A percentile compares a stretch with the other conserved stretches of the same genome.
Evolutionary conservation across 2,329 filamentous ascomycete species (phyloP).

Genomic region (Sclerotinia sclerotiorum): DNA sequence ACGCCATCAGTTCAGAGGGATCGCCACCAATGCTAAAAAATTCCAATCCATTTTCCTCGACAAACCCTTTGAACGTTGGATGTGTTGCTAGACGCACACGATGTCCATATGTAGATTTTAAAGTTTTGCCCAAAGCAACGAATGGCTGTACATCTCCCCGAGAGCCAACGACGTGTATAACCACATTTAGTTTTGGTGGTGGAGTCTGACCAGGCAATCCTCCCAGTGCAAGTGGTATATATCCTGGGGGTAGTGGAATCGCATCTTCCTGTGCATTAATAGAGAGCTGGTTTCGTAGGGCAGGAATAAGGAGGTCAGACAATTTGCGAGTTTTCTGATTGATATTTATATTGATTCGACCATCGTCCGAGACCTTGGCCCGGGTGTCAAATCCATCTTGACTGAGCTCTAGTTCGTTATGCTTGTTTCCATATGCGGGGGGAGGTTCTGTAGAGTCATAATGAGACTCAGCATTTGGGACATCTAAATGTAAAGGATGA

Average conservation of each 20-base stretch:
- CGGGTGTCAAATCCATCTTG: constrained; percentile 64
- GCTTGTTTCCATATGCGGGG: constrained; percentile 59
- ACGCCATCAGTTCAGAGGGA: constrained; percentile 75
- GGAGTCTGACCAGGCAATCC: constrained; percentile 60
- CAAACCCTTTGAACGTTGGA: constrained; percentile 64
- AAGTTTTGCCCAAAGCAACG: constrained; percentile 63
- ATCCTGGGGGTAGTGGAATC: constrained; percentile 60
- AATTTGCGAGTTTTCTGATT: constrained; percentile 67
- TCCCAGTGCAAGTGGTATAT: constrained; percentile 71
- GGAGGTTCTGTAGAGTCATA: constrained; percentile 40
- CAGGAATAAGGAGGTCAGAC: constrained; percentile 65
- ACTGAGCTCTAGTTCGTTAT: constrained; percentile 57
- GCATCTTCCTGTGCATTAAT: constrained; percentile 48
- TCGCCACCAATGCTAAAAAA: constrained; percentile 78
- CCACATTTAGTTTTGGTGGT: constrained; percentile 64
- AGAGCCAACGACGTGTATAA: constrained; percentile 73
- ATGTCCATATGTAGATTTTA: constrained; percentile 66
- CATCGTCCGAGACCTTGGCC: constrained; percentile 66
- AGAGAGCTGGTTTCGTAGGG: constrained; percentile 55
- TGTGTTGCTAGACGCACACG: constrained; percentile 74
- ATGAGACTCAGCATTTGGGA: constrained; percentile 29
- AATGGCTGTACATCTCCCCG: constrained; percentile 77
- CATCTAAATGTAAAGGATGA: constrained; percentile 24
- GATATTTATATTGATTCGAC: constrained; percentile 77
- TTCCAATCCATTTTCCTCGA: constrained; percentile 69